These are phyloP conservation scores for Colletotrichum navitas DNA, from an alignment of 2,329 filamentous ascomycete species.

Conservation along the genomic window DNA sequence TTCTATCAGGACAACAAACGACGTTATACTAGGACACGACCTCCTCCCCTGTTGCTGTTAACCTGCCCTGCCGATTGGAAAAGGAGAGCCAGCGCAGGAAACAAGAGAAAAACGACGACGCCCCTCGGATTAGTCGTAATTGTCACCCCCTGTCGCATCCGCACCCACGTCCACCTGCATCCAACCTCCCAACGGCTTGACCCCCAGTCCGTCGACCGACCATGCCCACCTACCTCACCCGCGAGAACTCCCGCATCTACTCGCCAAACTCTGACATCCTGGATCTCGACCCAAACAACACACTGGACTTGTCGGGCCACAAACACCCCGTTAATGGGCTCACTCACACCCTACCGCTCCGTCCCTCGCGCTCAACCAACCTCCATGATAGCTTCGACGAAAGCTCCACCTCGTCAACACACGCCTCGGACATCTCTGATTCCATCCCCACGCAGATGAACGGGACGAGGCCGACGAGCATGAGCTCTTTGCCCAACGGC, in stretches of 20 bases:
- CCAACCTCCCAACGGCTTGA: constrained; percentile 33
- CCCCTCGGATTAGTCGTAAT: constrained; percentile 27
- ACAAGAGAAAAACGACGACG: constrained; percentile 15
- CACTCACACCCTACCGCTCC: constrained; percentile 47
- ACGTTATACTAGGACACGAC: constrained; percentile 5
- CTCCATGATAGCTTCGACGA: constrained; percentile 68
- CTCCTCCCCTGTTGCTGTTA: not conserved
- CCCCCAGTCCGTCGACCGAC: constrained; percentile 34
- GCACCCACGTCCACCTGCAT: constrained; percentile 8
- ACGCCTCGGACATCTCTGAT: constrained; percentile 65
- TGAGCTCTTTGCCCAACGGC: constrained; percentile 71
- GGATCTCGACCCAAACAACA: constrained; percentile 57
- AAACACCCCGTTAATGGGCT: constrained; percentile 53
- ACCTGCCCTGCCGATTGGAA: not conserved
- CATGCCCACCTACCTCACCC: constrained; percentile 68
- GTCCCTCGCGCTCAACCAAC: constrained; percentile 58
- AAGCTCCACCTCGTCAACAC: constrained; percentile 65
- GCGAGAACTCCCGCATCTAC: constrained; percentile 59
- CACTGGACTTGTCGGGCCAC: constrained; percentile 50
- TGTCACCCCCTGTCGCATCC: constrained; percentile 27
- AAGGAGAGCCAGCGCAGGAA: not conserved
- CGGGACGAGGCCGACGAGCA: constrained; percentile 62
- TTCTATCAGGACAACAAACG: constrained; percentile 3
- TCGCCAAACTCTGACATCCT: constrained; percentile 58
- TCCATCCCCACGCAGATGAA: constrained; percentile 56